These are phyloP conservation scores for Alternaria metachromatica DNA, from an alignment of 2,329 filamentous ascomycete genomes.

Conservation along the genomic window DNA sequence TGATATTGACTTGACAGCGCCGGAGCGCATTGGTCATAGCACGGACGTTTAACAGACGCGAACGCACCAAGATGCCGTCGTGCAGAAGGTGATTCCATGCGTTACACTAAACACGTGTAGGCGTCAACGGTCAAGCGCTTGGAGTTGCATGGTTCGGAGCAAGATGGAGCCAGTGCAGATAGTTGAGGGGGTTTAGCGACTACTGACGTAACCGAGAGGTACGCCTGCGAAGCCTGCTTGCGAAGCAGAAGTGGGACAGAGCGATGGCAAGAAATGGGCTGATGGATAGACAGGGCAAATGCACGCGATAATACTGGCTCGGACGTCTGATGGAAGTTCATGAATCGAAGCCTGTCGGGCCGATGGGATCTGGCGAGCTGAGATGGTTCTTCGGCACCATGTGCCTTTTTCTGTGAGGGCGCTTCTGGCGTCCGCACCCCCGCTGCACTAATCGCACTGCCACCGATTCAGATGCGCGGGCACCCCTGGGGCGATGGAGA, in stretches of 20 bases:
- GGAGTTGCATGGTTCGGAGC: background rate
- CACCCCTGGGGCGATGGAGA: conserved; percentile 15
- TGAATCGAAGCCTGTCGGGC: conserved; percentile 12
- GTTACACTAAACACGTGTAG: conserved; percentile 11
- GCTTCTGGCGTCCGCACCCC: conserved; percentile 19
- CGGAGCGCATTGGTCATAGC: conserved; percentile 12
- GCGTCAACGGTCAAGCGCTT: conserved; percentile 11
- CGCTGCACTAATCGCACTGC: conserved; percentile 22
- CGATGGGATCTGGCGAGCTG: conserved; percentile 15
- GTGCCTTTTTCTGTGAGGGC: conserved; percentile 7
- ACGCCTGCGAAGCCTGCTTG: background rate
- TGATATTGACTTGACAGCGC: conserved; percentile 27
- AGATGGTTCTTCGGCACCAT: conserved; percentile 19
- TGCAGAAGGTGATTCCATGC: conserved; percentile 2
- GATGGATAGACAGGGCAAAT: background rate
- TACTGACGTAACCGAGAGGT: conserved; percentile 6
- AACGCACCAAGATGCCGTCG: conserved; percentile 8
- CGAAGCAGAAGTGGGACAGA: background rate
- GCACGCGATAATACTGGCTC: conserved; percentile 3
- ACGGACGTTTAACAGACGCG: conserved; percentile 6
- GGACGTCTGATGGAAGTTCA: background rate
- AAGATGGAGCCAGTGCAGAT: background rate
- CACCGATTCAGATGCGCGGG: conserved; percentile 23
- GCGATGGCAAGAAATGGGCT: background rate
- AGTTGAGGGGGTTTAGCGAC: conserved; percentile 2